phyloP scores from a whole-genome alignment of 2,329 filamentous ascomycete species.

The Phialemoniopsis sp. region DNA sequence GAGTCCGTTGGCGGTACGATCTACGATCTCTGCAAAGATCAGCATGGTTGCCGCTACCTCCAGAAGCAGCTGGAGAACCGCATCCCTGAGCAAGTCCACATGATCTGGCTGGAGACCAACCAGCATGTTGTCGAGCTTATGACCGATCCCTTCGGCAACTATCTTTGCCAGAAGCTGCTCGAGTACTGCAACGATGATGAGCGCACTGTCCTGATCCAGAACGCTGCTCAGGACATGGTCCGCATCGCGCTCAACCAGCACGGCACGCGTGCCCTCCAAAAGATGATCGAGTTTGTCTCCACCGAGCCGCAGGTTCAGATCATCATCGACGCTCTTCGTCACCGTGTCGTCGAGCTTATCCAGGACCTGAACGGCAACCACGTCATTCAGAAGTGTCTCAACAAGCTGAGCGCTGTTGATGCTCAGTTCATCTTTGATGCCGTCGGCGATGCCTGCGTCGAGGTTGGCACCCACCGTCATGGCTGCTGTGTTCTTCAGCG shows the following conservation, averaged over 20 bases:
- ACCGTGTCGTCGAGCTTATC: constrained; percentile 87
- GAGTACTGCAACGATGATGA: constrained; percentile 95
- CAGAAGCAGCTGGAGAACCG: constrained; percentile 97
- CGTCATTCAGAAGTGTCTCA: constrained; percentile 98
- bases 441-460: constrained; percentile 80
- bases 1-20: constrained; percentile 80
- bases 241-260: constrained; percentile 96
- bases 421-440: constrained; percentile 97
- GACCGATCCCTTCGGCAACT: constrained; percentile 99
- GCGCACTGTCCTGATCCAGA: constrained; percentile 87
- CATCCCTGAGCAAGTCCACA: constrained; percentile 75
- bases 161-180: constrained; percentile 95
- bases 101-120: constrained; percentile 93
- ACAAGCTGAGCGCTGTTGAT: constrained; percentile 80
- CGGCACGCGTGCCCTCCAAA: constrained; percentile 91
- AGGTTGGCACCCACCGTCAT: constrained; percentile 93
- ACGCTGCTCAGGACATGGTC: constrained; percentile 82
- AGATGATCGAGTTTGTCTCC: constrained; percentile 98
- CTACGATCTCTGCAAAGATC: constrained; percentile 91
- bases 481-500: constrained; percentile 97
- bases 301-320: constrained; percentile 80
- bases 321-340: constrained; percentile 79
- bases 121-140: constrained; percentile 94
- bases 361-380: constrained; percentile 98
- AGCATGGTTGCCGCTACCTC: constrained; percentile 93